Evolutionary conservation across 352 stramenopile genomes (phyloP), one percentile per base, ranked within the genome.

Genomic region (Elongisporangium undulatum): DNA sequence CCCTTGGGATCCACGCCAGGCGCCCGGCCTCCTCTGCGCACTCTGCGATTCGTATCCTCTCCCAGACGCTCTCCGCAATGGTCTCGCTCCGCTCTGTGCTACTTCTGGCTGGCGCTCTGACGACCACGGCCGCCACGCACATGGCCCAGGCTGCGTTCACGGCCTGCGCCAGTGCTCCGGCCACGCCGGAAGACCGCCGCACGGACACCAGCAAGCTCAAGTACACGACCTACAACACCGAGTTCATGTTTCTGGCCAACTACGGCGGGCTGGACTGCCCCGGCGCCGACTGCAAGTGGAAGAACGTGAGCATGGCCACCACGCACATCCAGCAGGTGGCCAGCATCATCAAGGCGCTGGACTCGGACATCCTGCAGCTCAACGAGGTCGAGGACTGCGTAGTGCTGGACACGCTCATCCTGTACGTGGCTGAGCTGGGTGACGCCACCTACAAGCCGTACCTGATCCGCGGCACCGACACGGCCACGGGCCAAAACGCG

Each of bases 351-450:
- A 61, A 60, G 26, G 45, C 29, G 16, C 45, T 77, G 26, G 55
- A 73, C 41, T 59, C 66, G 9, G 69, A 77, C 56, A 68, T 76
- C 38, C 17, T 76, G 13, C 68, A 71, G 48, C 34, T 76, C 49
- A 62, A 56, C 51, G 68, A 76, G 52, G 66, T 76, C n/a, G 58
- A 68, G 45, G 61, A 69, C 45, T 72, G 64, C 24, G 54, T 21
- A 15, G 61, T 50, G 53, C 56, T 74, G 6, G 49, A 58, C 2
- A 24, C 19, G 29, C 21, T 72, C n/a, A 61, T 67, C 21, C 20
- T 17, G 20, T 38, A 67, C 22, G 22, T 69, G 22, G 55, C 21
- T 2, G 19, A 19, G 16, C 50, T 71, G 3, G 62, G 58, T 23
- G 67, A 67, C 58, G 19, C 26, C 23, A 68, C 51, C 22, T 68